A percentile compares a stretch with the other conserved stretches of the same genome.
Conservation (phyloP, 768 basidiomycete genomes). For the Pulveroboletus ravenelii region DNA sequence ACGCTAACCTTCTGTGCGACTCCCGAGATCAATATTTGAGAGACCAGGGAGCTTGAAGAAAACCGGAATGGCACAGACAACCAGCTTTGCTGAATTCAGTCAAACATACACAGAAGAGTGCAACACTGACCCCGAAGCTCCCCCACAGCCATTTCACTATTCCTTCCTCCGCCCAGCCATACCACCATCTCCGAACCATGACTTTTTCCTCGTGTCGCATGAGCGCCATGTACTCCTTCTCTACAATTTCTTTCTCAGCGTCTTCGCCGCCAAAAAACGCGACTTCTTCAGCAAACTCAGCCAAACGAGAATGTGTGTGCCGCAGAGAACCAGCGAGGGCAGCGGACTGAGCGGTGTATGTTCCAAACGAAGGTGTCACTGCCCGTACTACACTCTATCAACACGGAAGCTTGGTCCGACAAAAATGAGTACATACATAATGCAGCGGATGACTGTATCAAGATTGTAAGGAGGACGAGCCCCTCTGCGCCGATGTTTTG, state of each 20-base stretch:
- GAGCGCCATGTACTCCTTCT: conserved; percentile 80
- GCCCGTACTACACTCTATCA: conserved; percentile 60
- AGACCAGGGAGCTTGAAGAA: conserved; percentile 84
- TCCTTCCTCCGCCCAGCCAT: conserved; percentile 89
- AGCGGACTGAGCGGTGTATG: conserved; percentile 84
- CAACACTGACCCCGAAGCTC: conserved; percentile 73
- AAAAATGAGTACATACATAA: conserved; percentile 53
- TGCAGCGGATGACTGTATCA: conserved; percentile 80
- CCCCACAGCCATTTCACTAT: conserved; percentile 98
- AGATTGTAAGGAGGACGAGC: conserved; percentile 71
- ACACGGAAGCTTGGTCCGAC: not conserved
- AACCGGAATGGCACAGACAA: conserved; percentile 89
- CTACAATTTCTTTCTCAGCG: conserved; percentile 86
- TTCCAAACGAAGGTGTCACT: conserved; percentile 88
- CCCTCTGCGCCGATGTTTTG: conserved; percentile 95
- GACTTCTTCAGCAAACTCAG: conserved; percentile 85
- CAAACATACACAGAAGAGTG: not conserved
- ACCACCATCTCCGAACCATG: conserved; percentile 78
- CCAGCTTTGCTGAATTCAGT: conserved; percentile 44
- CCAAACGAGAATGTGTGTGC: conserved; percentile 86
- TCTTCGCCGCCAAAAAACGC: conserved; percentile 86
- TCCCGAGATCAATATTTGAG: conserved; percentile 64
- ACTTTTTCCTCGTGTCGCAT: conserved; percentile 84
- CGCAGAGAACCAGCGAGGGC: conserved; percentile 85
- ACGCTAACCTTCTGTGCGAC: conserved; percentile 76